Evolutionary conservation across 495 filamentous ascomycete species (phyloP), one percentile per base, ranked within the genome.

Genomic region (Tricharina praecox): DNA sequence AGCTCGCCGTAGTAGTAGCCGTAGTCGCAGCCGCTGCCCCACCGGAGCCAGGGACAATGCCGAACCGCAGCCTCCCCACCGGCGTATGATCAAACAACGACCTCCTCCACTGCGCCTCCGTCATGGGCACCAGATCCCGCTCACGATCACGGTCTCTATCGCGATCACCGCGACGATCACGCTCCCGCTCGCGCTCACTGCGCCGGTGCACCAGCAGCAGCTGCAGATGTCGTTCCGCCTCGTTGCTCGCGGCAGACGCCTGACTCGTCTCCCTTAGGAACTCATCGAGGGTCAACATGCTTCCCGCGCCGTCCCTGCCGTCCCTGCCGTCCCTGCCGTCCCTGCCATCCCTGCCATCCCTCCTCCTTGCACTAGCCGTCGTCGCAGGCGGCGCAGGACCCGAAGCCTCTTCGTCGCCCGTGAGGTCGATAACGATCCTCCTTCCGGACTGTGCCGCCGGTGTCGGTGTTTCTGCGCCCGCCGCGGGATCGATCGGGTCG

Each of bases 231-330:
- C 50, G 50, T n/a, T 57, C 55, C 1, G 40, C 23, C 11, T 53
- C 54, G 19, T 53, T 49, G 18, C 53, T 24, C 1, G 53, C 38
- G 13, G 32, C 39, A 23, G 28, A 25, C 20, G 48, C 48, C 16
- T 44, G 49, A 11, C 39, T 45, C 8, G 54, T 57, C 55, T 58
- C 55, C 19, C 55, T 50, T 21, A 58, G 24, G 43, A 58, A 58
- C 18, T 58, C 55, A 23, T 57, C 55, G 15, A 58, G 54, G 4
- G 55, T 58, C 28, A 58, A 45, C 32, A 58, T 47, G 38, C 47
- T 57, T 16, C 39, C 45, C 25, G 43, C 38, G n/a, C n/a, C n/a
- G n/a, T n/a, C n/a, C n/a, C n/a, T n/a, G n/a, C n/a, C n/a, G n/a
- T n/a, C n/a, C n/a, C n/a, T n/a, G n/a, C n/a, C n/a, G n/a, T n/a